A percentile compares a stretch with the other conserved stretches of the same genome.
phyloP scores from a whole-genome alignment of 331 rosid genomes.

The Dryas integrifolia region DNA sequence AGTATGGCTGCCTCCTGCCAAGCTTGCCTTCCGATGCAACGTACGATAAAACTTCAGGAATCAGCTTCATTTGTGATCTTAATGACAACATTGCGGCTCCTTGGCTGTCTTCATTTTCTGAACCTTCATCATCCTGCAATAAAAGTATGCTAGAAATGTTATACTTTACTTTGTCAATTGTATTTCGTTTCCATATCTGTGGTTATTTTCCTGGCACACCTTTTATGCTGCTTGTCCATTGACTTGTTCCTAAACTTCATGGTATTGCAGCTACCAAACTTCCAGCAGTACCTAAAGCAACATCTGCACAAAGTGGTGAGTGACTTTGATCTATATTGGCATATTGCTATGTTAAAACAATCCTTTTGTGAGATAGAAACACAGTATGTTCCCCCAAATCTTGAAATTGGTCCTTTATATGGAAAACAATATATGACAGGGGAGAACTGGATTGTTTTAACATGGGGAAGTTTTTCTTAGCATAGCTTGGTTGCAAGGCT shows the following conservation, averaged over 20 bases:
- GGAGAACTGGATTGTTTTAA: too few relatives aligned
- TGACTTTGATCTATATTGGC: neutral
- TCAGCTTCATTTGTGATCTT: slow-evolving; percentile 69
- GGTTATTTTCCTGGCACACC: neutral
- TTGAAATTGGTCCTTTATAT: neutral
- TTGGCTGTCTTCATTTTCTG: slow-evolving; percentile 52
- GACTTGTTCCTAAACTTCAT: slow-evolving; percentile 16
- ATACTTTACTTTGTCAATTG: slow-evolving; percentile 6
- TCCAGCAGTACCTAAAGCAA: slow-evolving; percentile 52
- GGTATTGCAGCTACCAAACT: slow-evolving; percentile 44
- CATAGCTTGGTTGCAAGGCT: neutral
- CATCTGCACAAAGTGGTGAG: slow-evolving; percentile 54
- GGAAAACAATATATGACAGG: too few relatives aligned
- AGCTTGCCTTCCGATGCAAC: slow-evolving; percentile 65
- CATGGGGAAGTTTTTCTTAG: neutral
- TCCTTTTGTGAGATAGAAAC: neutral
- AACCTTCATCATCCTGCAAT: slow-evolving; percentile 50
- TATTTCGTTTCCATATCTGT: neutral
- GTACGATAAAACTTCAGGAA: slow-evolving; percentile 46
- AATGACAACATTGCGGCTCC: slow-evolving; percentile 71
- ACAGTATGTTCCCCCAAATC: neutral
- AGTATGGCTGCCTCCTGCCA: slow-evolving; percentile 60
- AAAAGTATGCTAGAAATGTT: slow-evolving; percentile 40
- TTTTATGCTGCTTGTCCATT: slow-evolving; percentile 1
- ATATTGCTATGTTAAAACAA: neutral